These are phyloP conservation scores for Fusarium compactum DNA, from an alignment of 2,329 filamentous ascomycete species.

Conservation along the genomic window DNA sequence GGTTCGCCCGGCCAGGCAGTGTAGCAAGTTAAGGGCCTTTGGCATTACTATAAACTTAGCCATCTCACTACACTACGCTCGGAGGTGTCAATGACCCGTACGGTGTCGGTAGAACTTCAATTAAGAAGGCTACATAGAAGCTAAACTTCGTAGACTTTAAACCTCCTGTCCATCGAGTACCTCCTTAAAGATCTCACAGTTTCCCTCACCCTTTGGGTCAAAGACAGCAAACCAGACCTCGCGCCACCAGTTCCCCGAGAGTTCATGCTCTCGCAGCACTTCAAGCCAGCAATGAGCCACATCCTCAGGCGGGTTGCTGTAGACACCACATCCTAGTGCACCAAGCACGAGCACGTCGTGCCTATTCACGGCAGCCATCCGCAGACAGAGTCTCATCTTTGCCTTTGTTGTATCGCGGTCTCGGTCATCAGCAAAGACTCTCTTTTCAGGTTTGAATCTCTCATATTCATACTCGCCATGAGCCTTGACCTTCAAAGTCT, in stretches of 20 bases:
- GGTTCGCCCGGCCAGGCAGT: no score
- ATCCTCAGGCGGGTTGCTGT: neutral
- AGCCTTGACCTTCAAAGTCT: fast-evolving
- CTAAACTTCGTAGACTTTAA: neutral
- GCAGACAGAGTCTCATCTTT: neutral
- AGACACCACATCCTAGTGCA: neutral
- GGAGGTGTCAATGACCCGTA: no score
- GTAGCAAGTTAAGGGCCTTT: no score
- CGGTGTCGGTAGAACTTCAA: no score
- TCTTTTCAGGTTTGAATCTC: neutral
- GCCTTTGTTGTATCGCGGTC: neutral
- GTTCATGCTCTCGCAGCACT: neutral
- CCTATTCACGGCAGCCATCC: neutral
- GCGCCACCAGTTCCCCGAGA: neutral
- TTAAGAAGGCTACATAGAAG: no score
- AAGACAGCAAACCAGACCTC: neutral
- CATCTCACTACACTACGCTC: no score
- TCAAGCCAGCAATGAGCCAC: neutral
- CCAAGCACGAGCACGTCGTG: neutral
- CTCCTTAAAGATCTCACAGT: fast-evolving
- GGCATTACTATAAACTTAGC: no score
- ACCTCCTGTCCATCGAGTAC: neutral
- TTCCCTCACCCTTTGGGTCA: fast-evolving
- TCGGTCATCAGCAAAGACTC: fast-evolving
- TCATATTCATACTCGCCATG: no score